Percentiles rank a stretch among this genome's conserved stretches.
phyloP scores from a whole-genome alignment of 805 yeast genomes.

The Geotrichum ghanense region DNA sequence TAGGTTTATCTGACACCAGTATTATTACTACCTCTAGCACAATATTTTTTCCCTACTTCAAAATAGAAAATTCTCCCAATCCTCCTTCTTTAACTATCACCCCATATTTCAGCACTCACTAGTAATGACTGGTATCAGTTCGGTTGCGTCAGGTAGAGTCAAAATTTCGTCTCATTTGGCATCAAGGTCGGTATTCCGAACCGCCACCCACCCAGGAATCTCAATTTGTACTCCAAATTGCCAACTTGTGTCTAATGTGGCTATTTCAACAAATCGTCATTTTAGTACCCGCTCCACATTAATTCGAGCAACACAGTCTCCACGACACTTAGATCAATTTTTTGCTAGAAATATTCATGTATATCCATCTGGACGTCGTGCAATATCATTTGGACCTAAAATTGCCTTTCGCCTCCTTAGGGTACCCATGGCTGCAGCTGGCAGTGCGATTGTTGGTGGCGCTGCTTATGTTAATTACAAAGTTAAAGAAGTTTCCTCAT shows the following conservation, averaged over 20 bases:
- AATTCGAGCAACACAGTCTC: background rate
- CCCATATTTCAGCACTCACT: background rate
- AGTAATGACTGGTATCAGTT: background rate
- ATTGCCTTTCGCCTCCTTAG: slow-evolving; percentile 3
- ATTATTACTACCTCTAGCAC: too few species aligned
- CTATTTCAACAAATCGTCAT: background rate
- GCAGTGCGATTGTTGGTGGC: slow-evolving; percentile 89
- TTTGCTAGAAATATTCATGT: background rate
- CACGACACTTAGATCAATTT: background rate
- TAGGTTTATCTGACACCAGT: too few species aligned
- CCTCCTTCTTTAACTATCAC: background rate
- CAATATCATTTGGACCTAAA: background rate
- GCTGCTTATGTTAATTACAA: slow-evolving; percentile 89
- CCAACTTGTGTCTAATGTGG: too few species aligned
- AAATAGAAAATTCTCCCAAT: background rate
- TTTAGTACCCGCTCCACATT: background rate
- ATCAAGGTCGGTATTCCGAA: background rate
- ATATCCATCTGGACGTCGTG: background rate
- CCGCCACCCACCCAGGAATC: background rate
- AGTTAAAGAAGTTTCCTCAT: slow-evolving; percentile 72
- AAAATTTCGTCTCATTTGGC: background rate
- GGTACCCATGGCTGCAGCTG: slow-evolving; percentile 67
- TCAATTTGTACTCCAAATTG: too few species aligned
- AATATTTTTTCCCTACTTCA: too few species aligned
- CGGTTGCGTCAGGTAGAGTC: background rate